These are phyloP conservation scores for Calonectria fujianensis DNA, from an alignment of 2,329 filamentous ascomycete species.

Conservation along the genomic window DNA sequence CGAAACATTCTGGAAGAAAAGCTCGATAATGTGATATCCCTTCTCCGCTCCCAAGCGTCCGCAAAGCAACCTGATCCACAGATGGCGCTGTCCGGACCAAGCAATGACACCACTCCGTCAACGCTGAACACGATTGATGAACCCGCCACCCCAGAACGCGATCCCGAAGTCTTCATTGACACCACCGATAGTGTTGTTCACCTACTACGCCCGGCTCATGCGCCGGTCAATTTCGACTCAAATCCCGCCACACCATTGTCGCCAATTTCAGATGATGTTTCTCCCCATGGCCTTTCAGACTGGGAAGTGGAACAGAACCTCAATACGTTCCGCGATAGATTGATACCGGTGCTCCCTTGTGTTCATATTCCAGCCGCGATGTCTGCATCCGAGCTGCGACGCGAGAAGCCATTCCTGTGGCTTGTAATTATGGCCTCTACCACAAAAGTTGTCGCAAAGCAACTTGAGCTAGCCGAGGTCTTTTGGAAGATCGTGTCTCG, in stretches of 20 bases:
- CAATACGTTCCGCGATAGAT: slow-evolving; percentile 38
- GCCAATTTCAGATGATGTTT: slow-evolving; percentile 36
- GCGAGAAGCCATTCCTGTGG: slow-evolving; percentile 62
- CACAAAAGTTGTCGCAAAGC: slow-evolving; percentile 48
- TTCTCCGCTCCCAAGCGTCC: slow-evolving; percentile 50
- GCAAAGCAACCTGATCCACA: not conserved
- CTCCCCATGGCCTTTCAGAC: slow-evolving; percentile 27
- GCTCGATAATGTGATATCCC: slow-evolving; percentile 54
- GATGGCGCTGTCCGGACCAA: not conserved
- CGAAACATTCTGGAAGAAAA: slow-evolving; percentile 46
- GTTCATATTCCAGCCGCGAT: slow-evolving; percentile 48
- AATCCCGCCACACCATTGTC: not conserved
- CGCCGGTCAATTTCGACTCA: not conserved
- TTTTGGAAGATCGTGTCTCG: slow-evolving; percentile 54
- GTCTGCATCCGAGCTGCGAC: slow-evolving; percentile 52
- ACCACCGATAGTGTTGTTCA: slow-evolving; percentile 31
- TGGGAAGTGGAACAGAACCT: slow-evolving; percentile 38
- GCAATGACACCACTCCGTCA: not conserved
- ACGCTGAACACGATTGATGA: slow-evolving; percentile 11
- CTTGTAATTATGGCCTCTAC: slow-evolving; percentile 60
- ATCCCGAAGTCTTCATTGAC: slow-evolving; percentile 42
- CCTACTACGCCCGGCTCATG: slow-evolving; percentile 29
- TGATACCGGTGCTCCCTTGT: slow-evolving; percentile 54
- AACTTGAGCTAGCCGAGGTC: slow-evolving; percentile 48
- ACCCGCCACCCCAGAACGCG: not conserved